Base-by-base conservation (phyloP, 345 rosid genomes). In the Lepidium sativum region DNA sequence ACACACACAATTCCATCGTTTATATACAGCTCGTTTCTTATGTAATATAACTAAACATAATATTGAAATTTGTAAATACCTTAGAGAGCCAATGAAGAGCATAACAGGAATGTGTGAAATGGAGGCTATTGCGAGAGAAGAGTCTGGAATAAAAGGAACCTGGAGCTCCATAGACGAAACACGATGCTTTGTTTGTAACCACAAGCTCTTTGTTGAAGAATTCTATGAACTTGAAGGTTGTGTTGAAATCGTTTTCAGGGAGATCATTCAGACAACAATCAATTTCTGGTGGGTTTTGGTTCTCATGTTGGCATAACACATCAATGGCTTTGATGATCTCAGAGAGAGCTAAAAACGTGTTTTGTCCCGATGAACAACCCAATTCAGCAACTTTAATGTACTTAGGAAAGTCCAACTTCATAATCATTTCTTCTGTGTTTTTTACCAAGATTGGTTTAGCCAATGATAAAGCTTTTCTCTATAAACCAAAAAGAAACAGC, bases 331-430 rank as follows among this genome's bases (percentile, higher is more conserved):
- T 71, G 6, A 75, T 13, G 49, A 72, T 58, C 54, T 65, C 49
- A 27, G 62, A 72, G 0, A 72, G 14, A 6, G 71, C 67, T 27
- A 77, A 6, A 32, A 83, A 52, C 1, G 87, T 20, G 48, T 77
- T 83, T 44, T 78, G 69, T 25, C 82, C 87, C 11, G 87, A 77
- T 29, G 84, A 75, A 18, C 87, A 83, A 44, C 83, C 87, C 44
- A 83, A 33, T n/a, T 83, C 87, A 9, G 80, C 83, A 18, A 74
- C 48, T 18, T 72, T 65, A 12, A 79, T 60, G 42, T 50, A 18
- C 4, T 18, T 6, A 0, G 81, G 70, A 49, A 77, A 56, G 17
- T 31, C 9, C 6, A 72, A 43, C 17, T 34, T 55, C 12, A 16
- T 33, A 41, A 50, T 16, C 47, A 53, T 50, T 23, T 68, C 77